Evolutionary conservation across 2,329 filamentous ascomycete species (phyloP), one percentile per base, ranked within the genome.

Genomic region (Phoma herbarum): DNA sequence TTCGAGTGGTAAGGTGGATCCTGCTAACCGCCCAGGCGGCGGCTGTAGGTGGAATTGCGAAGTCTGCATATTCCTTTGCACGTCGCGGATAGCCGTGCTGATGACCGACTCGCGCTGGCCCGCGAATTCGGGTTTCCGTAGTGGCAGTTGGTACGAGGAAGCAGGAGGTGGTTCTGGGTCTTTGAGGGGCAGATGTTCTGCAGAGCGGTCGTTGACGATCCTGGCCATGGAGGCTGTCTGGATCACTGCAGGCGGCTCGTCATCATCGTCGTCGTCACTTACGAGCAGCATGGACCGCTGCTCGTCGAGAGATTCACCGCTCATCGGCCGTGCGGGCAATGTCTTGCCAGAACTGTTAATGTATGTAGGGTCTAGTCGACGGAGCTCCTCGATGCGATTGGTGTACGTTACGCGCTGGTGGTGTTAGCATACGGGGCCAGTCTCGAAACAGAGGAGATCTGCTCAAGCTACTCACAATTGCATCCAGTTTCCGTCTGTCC

Each of bases 401-500:
- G 90, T 92, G 76, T 99, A 99, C 1, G 94, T 97, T 64, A 90
- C 88, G 71, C 92, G 89, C 92, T 96, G 68, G 51, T 37, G 50
- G 31, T 11, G 63, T 70, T 53, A 70, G 65, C 31, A 61, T 46
- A 9, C 11, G 14, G 18, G 11, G 9, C 14, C 37, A 44, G 2
- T 33, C 10, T 12, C 31, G 8, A 29, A 33, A 35, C 18, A 50
- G 31, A 11, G 16, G 28, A 28, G n/a, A 46, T 39, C 31, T 14
- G 16, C 22, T n/a, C 44, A 10, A 28, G 6, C 18, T 28, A 86
- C 90, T 85, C 83, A 96, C 92, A 81, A 99, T 98, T 49, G 92
- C 91, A 72, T 97, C 92, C 23, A 99, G 83, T 77, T 98, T 98
- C 66, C 87, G 89, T 76, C 89, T 88, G 71, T 99, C 95, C 52